phyloP scores from a whole-genome alignment of 257 asterid genomes.

The Solanum medicagineum region DNA sequence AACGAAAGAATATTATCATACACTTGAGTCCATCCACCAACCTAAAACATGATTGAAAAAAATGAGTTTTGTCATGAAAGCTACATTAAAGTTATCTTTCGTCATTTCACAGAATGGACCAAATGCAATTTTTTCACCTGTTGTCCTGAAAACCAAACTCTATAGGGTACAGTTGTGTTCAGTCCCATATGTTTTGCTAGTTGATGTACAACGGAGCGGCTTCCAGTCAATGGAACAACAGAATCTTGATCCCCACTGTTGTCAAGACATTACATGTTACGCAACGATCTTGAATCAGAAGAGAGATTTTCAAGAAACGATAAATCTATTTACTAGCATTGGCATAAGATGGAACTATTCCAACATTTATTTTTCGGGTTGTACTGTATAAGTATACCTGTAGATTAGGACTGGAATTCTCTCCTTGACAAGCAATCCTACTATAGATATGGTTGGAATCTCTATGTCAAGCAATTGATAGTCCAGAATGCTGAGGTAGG shows the following conservation, averaged over 20 bases:
- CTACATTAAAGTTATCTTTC: no score
- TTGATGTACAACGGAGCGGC: constrained; percentile 31
- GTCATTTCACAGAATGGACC: neutral
- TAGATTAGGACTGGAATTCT: constrained; percentile 45
- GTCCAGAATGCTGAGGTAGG: constrained; percentile 29
- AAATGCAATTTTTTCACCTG: constrained; percentile 26
- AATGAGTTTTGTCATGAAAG: neutral
- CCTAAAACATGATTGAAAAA: constrained; percentile 24
- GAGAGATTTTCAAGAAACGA: neutral
- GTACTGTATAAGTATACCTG: constrained; percentile 19
- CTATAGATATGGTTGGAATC: constrained; percentile 38
- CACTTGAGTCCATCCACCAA: constrained; percentile 69
- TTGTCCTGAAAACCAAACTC: constrained; percentile 53
- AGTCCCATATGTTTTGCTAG: constrained; percentile 37
- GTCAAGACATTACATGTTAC: neutral
- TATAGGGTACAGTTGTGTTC: constrained; percentile 42
- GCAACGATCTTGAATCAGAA: neutral
- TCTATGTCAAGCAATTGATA: constrained; percentile 56
- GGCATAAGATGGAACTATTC: neutral
- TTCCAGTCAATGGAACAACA: constrained; percentile 60
- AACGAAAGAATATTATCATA: constrained; percentile 51
- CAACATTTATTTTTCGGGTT: neutral
- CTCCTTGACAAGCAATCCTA: constrained; percentile 44
- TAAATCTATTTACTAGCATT: neutral
- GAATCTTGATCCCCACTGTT: constrained; percentile 78